These are phyloP conservation scores for Crucihimalaya himalaica DNA, from an alignment of 345 rosid genomes.

Conservation along the genomic window DNA sequence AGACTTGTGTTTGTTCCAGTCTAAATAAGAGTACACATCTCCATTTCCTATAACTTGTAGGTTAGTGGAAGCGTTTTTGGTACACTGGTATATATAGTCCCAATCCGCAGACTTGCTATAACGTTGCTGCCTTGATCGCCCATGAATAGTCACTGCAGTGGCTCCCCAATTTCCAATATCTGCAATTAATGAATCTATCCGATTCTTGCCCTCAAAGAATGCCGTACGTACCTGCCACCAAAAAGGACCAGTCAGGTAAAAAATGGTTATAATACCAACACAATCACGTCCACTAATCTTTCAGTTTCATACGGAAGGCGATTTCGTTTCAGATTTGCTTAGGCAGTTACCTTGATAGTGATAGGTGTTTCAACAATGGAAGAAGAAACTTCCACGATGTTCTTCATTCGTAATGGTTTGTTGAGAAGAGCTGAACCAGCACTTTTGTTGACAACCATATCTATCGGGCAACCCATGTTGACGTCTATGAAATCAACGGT, in stretches of 20 bases:
- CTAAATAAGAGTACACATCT: constrained; percentile 74
- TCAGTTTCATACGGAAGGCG: background rate
- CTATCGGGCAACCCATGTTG: constrained; percentile 98
- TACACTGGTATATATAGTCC: constrained; percentile 81
- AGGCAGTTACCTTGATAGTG: constrained; percentile 71
- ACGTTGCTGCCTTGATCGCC: constrained; percentile 92
- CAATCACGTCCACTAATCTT: constrained; percentile 2
- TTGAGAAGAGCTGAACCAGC: constrained; percentile 94
- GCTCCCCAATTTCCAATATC: constrained; percentile 87
- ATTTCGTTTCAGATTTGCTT: background rate
- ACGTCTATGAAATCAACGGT: constrained; percentile 86
- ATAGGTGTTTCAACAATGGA: constrained; percentile 76
- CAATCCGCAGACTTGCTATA: constrained; percentile 92
- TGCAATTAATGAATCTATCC: constrained; percentile 72
- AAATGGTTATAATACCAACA: constrained; percentile 1
- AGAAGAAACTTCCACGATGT: constrained; percentile 67
- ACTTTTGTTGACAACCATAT: constrained; percentile 83
- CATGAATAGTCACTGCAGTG: constrained; percentile 85
- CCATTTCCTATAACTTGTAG: constrained; percentile 89
- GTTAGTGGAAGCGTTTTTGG: constrained; percentile 56
- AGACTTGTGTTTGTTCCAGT: constrained; percentile 77
- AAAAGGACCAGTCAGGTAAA: constrained; percentile 5
- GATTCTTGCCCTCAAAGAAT: constrained; percentile 77
- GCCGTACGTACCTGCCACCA: constrained; percentile 80
- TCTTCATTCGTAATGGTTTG: constrained; percentile 81